These are phyloP conservation scores for Luvunga scandens DNA, from an alignment of 345 rosid genomes.

Conservation along the genomic window DNA sequence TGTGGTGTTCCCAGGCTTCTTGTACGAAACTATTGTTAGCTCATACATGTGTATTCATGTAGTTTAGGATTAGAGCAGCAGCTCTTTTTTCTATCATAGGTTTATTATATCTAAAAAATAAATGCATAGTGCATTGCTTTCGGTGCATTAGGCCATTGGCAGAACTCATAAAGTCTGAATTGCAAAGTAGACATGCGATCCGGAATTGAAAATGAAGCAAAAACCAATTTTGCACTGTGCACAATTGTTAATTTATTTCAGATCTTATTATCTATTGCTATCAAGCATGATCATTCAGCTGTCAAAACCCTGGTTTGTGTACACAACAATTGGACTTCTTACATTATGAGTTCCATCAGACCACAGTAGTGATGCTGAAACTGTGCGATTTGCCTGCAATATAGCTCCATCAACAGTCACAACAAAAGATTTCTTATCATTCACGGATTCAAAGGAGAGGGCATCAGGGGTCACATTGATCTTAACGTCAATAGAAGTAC, in stretches of 20 bases:
- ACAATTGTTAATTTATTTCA: neutral
- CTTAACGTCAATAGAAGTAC: neutral
- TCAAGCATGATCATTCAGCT: neutral
- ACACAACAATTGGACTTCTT: conserved; percentile 13
- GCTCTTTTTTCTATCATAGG: too few species aligned
- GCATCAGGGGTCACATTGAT: conserved; percentile 29
- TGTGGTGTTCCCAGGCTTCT: too few species aligned
- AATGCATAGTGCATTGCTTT: neutral
- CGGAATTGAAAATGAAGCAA: neutral
- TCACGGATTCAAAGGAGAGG: conserved; percentile 29
- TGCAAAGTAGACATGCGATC: too few species aligned
- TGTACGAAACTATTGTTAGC: too few species aligned
- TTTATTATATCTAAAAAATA: too few species aligned
- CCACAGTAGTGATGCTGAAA: conserved; percentile 25
- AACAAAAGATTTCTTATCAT: conserved; percentile 41
- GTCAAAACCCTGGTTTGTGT: too few species aligned
- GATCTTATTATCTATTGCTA: neutral
- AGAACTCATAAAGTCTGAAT: neutral
- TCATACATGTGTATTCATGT: too few species aligned
- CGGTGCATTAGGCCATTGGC: neutral
- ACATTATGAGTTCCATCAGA: conserved; percentile 34
- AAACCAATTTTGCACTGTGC: neutral
- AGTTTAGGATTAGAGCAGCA: too few species aligned
- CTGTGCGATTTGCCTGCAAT: neutral
- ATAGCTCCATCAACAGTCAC: conserved; percentile 29